Conservation (phyloP, 2,329 filamentous ascomycete species). For the Xylaria arbuscula region DNA sequence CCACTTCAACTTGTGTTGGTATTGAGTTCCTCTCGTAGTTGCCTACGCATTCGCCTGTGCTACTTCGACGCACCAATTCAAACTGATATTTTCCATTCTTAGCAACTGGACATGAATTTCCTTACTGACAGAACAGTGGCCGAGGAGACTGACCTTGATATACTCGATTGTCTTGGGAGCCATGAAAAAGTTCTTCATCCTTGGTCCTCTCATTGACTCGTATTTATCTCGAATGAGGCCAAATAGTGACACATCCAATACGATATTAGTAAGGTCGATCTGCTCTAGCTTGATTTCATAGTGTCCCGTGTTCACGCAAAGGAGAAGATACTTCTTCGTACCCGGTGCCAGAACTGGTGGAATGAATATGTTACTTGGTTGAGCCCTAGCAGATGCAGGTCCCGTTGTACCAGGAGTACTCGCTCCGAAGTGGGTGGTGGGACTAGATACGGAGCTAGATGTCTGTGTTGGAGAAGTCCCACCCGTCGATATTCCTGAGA, state of each 20-base stretch:
- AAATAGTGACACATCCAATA: constrained; percentile 28
- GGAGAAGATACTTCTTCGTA: constrained; percentile 37
- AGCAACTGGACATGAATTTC: background rate
- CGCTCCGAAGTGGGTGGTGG: background rate
- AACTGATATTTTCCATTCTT: constrained; percentile 20
- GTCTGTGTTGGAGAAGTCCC: background rate
- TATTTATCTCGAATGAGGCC: constrained; percentile 31
- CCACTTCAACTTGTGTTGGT: constrained; percentile 32
- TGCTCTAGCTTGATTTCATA: constrained; percentile 31
- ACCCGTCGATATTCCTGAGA: background rate
- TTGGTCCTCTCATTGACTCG: constrained; percentile 13
- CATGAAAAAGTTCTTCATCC: constrained; percentile 27
- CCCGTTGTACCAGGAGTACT: background rate
- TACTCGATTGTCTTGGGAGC: constrained; percentile 40
- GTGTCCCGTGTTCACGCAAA: constrained; percentile 39
- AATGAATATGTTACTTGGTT: background rate
- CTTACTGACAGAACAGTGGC: background rate
- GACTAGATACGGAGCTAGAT: background rate
- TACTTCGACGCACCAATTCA: constrained; percentile 34
- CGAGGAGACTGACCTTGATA: constrained; percentile 24
- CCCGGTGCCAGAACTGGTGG: constrained; percentile 23
- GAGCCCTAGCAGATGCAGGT: background rate
- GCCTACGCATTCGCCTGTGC: constrained; percentile 37
- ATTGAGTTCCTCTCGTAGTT: constrained; percentile 38
- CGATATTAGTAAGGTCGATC: constrained; percentile 36